These are phyloP conservation scores for Penicillium polonicum DNA, from an alignment of 2,329 filamentous ascomycete species.

Conservation along the genomic window DNA sequence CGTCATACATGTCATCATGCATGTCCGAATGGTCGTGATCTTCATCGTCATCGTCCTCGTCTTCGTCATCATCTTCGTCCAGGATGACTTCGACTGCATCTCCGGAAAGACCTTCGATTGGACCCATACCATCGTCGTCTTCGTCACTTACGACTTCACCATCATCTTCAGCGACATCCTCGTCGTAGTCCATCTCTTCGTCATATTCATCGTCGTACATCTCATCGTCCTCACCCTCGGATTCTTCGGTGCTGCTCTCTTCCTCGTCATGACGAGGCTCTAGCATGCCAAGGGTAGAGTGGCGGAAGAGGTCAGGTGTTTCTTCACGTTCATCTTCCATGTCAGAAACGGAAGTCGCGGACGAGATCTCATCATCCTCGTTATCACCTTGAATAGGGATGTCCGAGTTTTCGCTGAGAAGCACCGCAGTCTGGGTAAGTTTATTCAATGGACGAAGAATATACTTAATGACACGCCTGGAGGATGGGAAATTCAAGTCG, in stretches of 20 bases:
- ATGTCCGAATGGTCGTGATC: slow-evolving; percentile 63
- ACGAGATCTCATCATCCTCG: slow-evolving; percentile 84
- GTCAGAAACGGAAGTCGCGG: slow-evolving; percentile 84
- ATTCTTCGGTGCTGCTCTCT: slow-evolving; percentile 71
- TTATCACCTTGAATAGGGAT: slow-evolving; percentile 66
- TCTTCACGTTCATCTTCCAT: slow-evolving; percentile 84
- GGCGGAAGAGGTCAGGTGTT: slow-evolving; percentile 94
- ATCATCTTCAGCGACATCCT: slow-evolving; percentile 74
- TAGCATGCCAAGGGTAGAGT: slow-evolving; percentile 92
- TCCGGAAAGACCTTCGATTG: slow-evolving; percentile 62
- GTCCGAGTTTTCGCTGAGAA: slow-evolving; percentile 77
- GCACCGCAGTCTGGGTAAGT: slow-evolving; percentile 81
- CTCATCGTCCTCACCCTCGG: slow-evolving; percentile 74
- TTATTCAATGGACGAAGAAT: slow-evolving; percentile 87
- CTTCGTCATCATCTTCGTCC: slow-evolving; percentile 65
- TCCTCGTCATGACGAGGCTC: slow-evolving; percentile 79
- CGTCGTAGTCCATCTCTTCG: slow-evolving; percentile 90
- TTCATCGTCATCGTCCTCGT: slow-evolving; percentile 61
- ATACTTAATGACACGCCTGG: slow-evolving; percentile 93
- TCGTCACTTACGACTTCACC: slow-evolving; percentile 89
- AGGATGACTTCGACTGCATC: slow-evolving; percentile 83
- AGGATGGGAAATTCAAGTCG: slow-evolving; percentile 88
- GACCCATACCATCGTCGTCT: slow-evolving; percentile 79
- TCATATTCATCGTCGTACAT: slow-evolving; percentile 91
- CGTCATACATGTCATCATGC: slow-evolving; percentile 52